Percentiles rank a stretch among this genome's conserved stretches.
These are phyloP conservation scores for Russula vinacea DNA, from an alignment of 768 basidiomycete genomes.

Conservation along the genomic window DNA sequence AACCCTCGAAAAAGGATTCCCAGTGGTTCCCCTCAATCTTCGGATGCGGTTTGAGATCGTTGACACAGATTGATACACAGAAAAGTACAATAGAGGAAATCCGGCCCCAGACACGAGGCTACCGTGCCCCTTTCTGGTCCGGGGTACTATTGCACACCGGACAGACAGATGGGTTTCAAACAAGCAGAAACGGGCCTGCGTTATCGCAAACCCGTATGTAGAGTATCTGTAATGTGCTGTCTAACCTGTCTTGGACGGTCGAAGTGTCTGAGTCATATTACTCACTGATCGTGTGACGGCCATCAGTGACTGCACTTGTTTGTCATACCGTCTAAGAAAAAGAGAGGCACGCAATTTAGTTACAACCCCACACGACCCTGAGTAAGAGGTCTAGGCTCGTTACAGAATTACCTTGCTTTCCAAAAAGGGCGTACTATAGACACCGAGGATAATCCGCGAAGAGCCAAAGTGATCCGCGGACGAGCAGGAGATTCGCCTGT, in stretches of 20 bases:
- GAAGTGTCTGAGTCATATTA: neutral
- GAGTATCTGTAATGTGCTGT: too few species aligned
- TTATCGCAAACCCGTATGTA: neutral
- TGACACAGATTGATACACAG: neutral
- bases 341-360: neutral
- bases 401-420: neutral
- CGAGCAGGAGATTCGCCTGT: neutral
- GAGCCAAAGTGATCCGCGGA: neutral
- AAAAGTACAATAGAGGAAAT: neutral
- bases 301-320: neutral
- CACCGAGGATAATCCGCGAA: conserved; percentile 6
- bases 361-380: neutral
- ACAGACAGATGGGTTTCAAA: neutral
- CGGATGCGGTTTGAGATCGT: neutral
- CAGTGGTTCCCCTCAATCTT: too few species aligned
- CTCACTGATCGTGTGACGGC: neutral
- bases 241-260: neutral
- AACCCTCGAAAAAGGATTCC: neutral
- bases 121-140: neutral
- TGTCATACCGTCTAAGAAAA: neutral
- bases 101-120: conserved; percentile 1
- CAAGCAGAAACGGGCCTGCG: neutral
- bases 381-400: neutral
- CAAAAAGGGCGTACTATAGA: neutral
- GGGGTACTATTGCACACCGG: neutral